phyloP scores from a whole-genome alignment of 1,284 basidiomycete species.

The Caloboletus firmus region DNA sequence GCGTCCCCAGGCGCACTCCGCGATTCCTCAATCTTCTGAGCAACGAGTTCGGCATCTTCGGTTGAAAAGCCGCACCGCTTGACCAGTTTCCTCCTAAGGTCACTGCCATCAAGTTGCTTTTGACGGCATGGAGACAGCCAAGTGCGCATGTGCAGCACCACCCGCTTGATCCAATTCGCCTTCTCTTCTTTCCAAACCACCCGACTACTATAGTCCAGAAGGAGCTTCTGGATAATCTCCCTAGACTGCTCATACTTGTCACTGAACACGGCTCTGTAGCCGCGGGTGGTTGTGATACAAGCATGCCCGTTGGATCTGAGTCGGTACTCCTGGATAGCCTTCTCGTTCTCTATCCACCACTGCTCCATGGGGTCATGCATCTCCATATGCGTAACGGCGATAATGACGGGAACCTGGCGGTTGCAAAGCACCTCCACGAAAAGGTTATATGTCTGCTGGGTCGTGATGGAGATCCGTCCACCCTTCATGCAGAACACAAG shows the following conservation, averaged over 20 bases:
- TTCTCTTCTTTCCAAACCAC: slow-evolving; percentile 29
- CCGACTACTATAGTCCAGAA: slow-evolving; percentile 20
- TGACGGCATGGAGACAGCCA: slow-evolving; percentile 20
- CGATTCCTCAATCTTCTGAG: slow-evolving; percentile 22
- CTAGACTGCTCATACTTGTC: slow-evolving; percentile 28
- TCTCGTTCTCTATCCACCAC: slow-evolving; percentile 34
- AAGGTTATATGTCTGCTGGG: slow-evolving; percentile 35
- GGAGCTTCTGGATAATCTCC: slow-evolving; percentile 17
- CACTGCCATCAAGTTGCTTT: slow-evolving; percentile 9
- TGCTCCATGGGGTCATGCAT: slow-evolving; percentile 31
- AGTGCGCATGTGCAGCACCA: slow-evolving; percentile 29
- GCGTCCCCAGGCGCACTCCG: slow-evolving; percentile 5
- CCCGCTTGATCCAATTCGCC: slow-evolving; percentile 28
- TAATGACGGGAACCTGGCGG: slow-evolving; percentile 35
- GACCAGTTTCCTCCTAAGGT: slow-evolving; percentile 22
- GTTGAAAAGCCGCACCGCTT: slow-evolving; percentile 28
- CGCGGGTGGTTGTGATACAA: slow-evolving; percentile 32
- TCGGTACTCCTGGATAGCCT: slow-evolving; percentile 24
- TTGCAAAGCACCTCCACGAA: slow-evolving; percentile 32
- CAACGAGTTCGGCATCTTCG: slow-evolving; percentile 22
- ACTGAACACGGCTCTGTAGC: slow-evolving; percentile 17
- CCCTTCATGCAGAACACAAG: slow-evolving; percentile 42
- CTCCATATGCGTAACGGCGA: slow-evolving; percentile 41
- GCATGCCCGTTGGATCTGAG: slow-evolving; percentile 26
- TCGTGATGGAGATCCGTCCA: slow-evolving; percentile 35